Percentiles rank a stretch among this genome's conserved stretches.
phyloP scores from a whole-genome alignment of 2,329 filamentous ascomycete species.

The Pestalotiopsis sp. region DNA sequence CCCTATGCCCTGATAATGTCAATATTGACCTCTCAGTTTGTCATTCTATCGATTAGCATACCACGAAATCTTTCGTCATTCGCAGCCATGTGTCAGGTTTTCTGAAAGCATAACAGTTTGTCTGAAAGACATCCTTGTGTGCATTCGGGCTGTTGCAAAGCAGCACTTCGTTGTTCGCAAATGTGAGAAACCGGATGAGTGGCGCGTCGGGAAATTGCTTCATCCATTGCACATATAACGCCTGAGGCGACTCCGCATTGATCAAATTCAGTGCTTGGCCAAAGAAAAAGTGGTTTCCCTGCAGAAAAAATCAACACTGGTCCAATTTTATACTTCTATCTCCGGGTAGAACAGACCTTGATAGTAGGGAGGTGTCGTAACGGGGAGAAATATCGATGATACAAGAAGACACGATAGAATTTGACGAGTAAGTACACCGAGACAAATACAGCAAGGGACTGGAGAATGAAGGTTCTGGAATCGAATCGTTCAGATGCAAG shows the following conservation, averaged over 20 bases:
- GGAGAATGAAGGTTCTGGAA: not conserved
- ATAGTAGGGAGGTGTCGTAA: constrained; percentile 19
- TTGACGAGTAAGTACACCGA: constrained; percentile 17
- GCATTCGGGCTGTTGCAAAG: constrained; percentile 25
- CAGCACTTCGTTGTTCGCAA: constrained; percentile 28
- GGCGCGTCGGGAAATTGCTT: constrained; percentile 24
- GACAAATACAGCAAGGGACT: not conserved
- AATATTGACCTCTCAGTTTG: constrained; percentile 30
- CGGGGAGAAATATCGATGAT: constrained; percentile 21
- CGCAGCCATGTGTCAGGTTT: constrained; percentile 19
- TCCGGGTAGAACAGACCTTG: constrained; percentile 12
- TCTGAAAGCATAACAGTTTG: constrained; percentile 21
- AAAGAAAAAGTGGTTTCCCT: constrained; percentile 24
- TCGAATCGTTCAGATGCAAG: not conserved
- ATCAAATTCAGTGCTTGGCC: constrained; percentile 22
- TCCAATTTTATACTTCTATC: not conserved
- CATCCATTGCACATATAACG: constrained; percentile 26
- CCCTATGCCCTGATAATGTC: not conserved
- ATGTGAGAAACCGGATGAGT: constrained; percentile 29
- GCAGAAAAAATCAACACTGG: not conserved
- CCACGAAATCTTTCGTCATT: constrained; percentile 26
- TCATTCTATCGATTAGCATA: not conserved
- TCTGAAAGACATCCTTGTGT: constrained; percentile 29
- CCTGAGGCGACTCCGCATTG: constrained; percentile 16
- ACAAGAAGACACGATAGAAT: constrained; percentile 18